Evolutionary conservation across 345 rosid species (phyloP), one percentile per base, ranked within the genome.

Genomic region (Crucihimalaya himalaica): DNA sequence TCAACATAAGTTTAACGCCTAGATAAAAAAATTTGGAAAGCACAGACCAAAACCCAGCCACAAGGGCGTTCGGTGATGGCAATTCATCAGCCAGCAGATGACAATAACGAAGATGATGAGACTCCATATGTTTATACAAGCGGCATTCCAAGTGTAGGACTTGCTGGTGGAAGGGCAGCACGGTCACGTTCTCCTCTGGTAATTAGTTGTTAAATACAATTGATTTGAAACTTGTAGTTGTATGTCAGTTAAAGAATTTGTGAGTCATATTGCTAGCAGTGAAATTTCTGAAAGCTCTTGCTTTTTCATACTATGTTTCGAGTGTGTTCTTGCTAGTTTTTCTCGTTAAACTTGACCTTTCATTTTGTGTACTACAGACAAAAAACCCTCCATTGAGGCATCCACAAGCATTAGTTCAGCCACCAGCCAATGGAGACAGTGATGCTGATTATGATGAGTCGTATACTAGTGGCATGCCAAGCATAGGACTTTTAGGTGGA

Each of bases 401-500:
- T 15, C 70, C 70, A 42, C 78, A 80, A 29, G 70, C 18, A 28
- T 43, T 47, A 31, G 14, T 54, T 65, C 78, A 53, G 56, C 80
- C 60, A 50, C 59, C 73, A 31, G 16, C 71, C 15, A 80, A 29
- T 63, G 81, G 79, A 59, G 81, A 82, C 19, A 57, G 68, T 73
- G 78, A 76, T 63, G 85, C 64, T 63, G 83, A 84, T 58, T 61
- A 29, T 40, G 72, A 77, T 50, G 76, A 77, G 42, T 3, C 72
- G 9, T 51, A 78, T 63, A 69, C 68, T 29, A 76, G 75, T 80
- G 77, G 71, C 50, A 78, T 45, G 34, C 74, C 80, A 5, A 79
- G 83, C 40, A 80, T 84, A 59, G 86, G 90, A 66, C 88, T 81
- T 78, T 86, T 73, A 11, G 81, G 84, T 60, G 90, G 86, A 76